Conservation (phyloP, 495 filamentous ascomycete species). For the Hypoxylon lienhwacheense region DNA sequence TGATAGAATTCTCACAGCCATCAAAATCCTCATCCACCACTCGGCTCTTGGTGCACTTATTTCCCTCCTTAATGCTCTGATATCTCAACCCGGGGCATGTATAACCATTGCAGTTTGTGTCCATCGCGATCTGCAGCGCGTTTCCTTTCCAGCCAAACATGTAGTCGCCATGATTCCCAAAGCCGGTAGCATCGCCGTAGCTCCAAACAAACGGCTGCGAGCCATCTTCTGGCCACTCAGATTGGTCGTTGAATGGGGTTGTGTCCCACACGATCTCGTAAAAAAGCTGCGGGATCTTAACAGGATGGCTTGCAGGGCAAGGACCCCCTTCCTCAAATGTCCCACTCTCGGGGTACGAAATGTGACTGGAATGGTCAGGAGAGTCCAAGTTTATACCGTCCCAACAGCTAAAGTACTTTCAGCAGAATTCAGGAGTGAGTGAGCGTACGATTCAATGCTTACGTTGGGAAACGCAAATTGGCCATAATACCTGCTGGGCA, state of each 20-base stretch:
- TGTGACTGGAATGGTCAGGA: constrained; percentile 29
- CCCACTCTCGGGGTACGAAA: constrained; percentile 35
- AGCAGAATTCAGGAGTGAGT: background rate
- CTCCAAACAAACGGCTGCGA: constrained; percentile 50
- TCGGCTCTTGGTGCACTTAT: constrained; percentile 35
- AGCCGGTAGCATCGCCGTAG: constrained; percentile 42
- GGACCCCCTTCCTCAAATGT: constrained; percentile 38
- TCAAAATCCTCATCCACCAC: constrained; percentile 38
- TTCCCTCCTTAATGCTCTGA: constrained; percentile 37
- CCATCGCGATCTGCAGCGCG: constrained; percentile 35
- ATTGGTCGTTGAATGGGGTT: constrained; percentile 42
- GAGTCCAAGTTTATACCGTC: constrained; percentile 35
- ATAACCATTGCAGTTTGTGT: constrained; percentile 31
- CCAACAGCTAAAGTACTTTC: constrained; percentile 22
- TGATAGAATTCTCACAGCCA: constrained; percentile 34
- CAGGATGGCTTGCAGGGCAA: constrained; percentile 41
- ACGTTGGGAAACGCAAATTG: constrained; percentile 43
- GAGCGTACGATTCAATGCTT: background rate
- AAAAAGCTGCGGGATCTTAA: constrained; percentile 42
- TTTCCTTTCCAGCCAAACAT: constrained; percentile 39
- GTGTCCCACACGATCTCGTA: constrained; percentile 48
- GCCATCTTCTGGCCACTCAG: constrained; percentile 46
- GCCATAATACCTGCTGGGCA: constrained; percentile 45
- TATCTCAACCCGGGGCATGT: constrained; percentile 24
- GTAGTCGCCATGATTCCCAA: constrained; percentile 34